Conservation (phyloP, 1,284 basidiomycete species). For the Entoloma clypeatum region DNA sequence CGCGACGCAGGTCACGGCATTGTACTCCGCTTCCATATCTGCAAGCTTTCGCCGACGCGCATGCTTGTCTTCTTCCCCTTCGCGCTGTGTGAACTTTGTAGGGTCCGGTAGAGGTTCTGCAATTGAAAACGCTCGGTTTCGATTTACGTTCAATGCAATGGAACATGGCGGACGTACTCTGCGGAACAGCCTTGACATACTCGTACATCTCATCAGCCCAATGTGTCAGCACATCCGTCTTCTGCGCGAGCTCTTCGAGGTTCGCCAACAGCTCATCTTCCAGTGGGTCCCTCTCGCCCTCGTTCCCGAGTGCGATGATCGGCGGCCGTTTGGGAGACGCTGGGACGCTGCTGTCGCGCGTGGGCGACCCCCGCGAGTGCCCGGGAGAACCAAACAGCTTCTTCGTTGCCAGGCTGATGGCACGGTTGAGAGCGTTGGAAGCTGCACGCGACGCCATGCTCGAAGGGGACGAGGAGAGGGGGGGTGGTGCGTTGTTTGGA, state of each 20-base stretch:
- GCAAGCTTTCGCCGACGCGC: slow-evolving; percentile 63
- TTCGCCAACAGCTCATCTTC: slow-evolving; percentile 76
- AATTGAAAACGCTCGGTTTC: too few relatives aligned
- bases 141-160: too few relatives aligned
- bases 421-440: slow-evolving; percentile 78
- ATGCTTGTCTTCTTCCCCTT: slow-evolving; percentile 69
- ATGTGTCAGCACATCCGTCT: slow-evolving; percentile 88
- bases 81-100: slow-evolving; percentile 60
- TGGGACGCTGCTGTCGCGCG: slow-evolving; percentile 35
- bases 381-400: slow-evolving; percentile 76
- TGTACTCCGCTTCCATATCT: slow-evolving; percentile 71
- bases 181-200: slow-evolving; percentile 70
- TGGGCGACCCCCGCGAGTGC: slow-evolving; percentile 33
- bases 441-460: slow-evolving; percentile 54
- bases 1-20: slow-evolving; percentile 81
- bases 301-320: slow-evolving; percentile 43
- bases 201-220: slow-evolving; percentile 94
- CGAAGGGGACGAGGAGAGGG: slow-evolving; percentile 63
- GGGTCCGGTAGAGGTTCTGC: slow-evolving; percentile 74
- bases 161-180: slow-evolving; percentile 63
- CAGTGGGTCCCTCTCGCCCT: slow-evolving; percentile 59
- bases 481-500: slow-evolving; percentile 46
- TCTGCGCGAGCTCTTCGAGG: slow-evolving; percentile 90
- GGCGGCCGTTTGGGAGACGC: slow-evolving; percentile 52
- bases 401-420: slow-evolving; percentile 85